phyloP scores from a whole-genome alignment of 176 grass and related monocot genomes.

The Thalia dealbata region DNA sequence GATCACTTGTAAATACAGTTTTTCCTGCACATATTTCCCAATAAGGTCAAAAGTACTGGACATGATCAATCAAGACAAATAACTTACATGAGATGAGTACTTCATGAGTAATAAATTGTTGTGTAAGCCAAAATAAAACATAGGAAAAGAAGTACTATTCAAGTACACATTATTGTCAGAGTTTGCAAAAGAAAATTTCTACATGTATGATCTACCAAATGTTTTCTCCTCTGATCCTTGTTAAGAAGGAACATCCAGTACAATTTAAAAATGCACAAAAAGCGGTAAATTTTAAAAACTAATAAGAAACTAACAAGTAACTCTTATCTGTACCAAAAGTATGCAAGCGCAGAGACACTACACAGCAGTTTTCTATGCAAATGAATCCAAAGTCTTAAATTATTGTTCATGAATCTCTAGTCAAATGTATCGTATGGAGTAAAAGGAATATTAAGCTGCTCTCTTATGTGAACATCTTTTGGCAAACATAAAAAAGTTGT shows the following conservation, averaged over 20 bases:
- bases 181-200: neutral
- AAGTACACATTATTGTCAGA: neutral
- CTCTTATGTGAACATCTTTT: no score
- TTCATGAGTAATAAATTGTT: no score
- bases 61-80: neutral
- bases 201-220: neutral
- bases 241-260: neutral
- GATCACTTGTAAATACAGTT: conserved; percentile 90
- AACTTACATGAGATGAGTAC: neutral
- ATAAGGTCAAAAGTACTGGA: neutral
- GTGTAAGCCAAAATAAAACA: neutral
- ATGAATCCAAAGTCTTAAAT: neutral
- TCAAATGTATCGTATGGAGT: neutral
- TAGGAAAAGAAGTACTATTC: neutral
- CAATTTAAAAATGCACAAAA: neutral
- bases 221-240: neutral
- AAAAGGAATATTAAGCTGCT: no score
- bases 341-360: no score
- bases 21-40: conserved; percentile 35
- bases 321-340: no score
- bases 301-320: no score
- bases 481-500: no score
- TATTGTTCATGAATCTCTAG: neutral
- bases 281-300: no score
- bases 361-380: neutral